Evolutionary conservation across 106 monocot genomes (phyloP), one percentile per base, ranked within the genome.

Genomic region (Apostasia shenzhenica): DNA sequence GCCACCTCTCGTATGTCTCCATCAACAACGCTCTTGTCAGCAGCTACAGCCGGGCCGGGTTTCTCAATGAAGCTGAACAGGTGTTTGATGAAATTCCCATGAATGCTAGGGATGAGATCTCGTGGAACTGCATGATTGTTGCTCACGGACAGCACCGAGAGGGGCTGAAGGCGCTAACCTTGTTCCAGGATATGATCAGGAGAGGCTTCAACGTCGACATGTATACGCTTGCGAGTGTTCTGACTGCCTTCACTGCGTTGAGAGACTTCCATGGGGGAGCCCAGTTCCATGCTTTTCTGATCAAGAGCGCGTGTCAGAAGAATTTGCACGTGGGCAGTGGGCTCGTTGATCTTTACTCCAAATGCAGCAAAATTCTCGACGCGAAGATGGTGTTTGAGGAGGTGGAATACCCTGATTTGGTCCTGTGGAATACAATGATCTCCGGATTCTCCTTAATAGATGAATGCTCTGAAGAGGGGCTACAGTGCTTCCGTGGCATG

Each of bases 61-160:
- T 44, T 53, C 59, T 89, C 69, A 40, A 6, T 1, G 72, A 70
- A 7, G 81, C 91, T 2, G 61, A 72, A 43, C 54, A 56, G 38
- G 63, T 87, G 11, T 91, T 91, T 14, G 38, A 65, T n/a, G 63
- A 65, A 42, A 67, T 80, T 75, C 56, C 39, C 0, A 53, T 40
- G 6, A 37, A 10, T 0, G 9, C 8, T 1, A 56, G 81, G 10
- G 79, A 92, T 56, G 75, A 54, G 2, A 81, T 92, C 13, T 92
- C 92, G 1, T 92, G 92, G 92, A 92, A 88, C 65, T 83, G 78
- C 44, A 88, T 92, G 92, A 92, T 88, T 63, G 88, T 85, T n/a
- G 85, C 75, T 41, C 88, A 81, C n/a, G 92, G 85, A 46, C 81
- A 85, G 69, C 80, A 88, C 67, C 62, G 79, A 3, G 53, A 83